A percentile compares a stretch with the other conserved stretches of the same genome.
Evolutionary conservation across 2,329 filamentous ascomycete genomes (phyloP).

Genomic region (Lizonia empirigonia): DNA sequence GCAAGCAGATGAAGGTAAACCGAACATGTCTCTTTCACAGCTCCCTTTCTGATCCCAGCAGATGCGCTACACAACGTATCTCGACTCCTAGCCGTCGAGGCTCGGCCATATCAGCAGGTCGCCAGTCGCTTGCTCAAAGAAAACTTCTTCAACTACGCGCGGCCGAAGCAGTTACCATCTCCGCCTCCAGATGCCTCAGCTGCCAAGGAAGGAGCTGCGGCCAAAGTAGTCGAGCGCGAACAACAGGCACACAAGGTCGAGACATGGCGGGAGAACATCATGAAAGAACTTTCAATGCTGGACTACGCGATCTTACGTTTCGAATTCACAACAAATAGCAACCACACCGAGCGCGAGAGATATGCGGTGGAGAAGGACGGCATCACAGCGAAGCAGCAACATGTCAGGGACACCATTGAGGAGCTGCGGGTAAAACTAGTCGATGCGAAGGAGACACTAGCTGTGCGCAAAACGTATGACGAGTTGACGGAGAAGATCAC

Average conservation of each 20-base stretch:
- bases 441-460: constrained; percentile 66
- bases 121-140: constrained; percentile 78
- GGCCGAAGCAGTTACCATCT: constrained; percentile 64
- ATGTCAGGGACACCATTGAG: constrained; percentile 75
- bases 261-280: constrained; percentile 81
- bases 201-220: constrained; percentile 53
- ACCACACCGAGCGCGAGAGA: constrained; percentile 79
- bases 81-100: constrained; percentile 86
- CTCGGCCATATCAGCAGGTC: constrained; percentile 88
- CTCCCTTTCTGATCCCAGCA: constrained; percentile 36
- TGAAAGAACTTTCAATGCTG: constrained; percentile 86
- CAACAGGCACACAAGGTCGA: constrained; percentile 62
- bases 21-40: neutral
- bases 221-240: constrained; percentile 54
- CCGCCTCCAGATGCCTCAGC: constrained; percentile 67
- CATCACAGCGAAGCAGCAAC: constrained; percentile 78
- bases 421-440: constrained; percentile 76
- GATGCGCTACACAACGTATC: constrained; percentile 80
- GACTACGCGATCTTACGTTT: constrained; percentile 85
- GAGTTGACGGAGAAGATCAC: constrained; percentile 87
- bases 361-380: constrained; percentile 80
- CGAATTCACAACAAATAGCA: constrained; percentile 83
- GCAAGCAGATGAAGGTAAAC: constrained; percentile 68
- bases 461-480: constrained; percentile 84
- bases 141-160: constrained; percentile 65